Conservation (phyloP, 1,139 yeast genomes). For the Kazachstania sp. region DNA sequence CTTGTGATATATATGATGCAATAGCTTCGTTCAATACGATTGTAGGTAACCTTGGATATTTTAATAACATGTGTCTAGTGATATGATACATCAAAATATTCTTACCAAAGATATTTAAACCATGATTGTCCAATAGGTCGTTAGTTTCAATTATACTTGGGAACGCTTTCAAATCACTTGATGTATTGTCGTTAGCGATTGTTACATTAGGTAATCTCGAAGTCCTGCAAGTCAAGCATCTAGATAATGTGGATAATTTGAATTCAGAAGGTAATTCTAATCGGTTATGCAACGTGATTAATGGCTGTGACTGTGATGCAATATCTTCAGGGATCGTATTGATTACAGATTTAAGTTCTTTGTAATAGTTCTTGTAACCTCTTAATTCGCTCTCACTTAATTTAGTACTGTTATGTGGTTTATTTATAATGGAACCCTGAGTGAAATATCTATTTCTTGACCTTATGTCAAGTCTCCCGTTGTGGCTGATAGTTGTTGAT, state of each 20-base stretch:
- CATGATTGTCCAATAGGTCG: conserved; percentile 62
- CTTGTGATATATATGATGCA: conserved; percentile 61
- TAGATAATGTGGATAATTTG: conserved; percentile 63
- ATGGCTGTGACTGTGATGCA: conserved; percentile 55
- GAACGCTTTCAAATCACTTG: conserved; percentile 8
- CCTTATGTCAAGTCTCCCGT: background rate
- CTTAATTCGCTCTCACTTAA: conserved; percentile 11
- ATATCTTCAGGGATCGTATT: conserved; percentile 35
- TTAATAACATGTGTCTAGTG: conserved; percentile 60
- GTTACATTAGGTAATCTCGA: conserved; percentile 29
- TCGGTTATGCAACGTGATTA: conserved; percentile 73
- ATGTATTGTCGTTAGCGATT: background rate
- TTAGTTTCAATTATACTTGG: conserved; percentile 30
- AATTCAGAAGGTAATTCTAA: conserved; percentile 50
- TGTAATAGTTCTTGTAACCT: conserved; percentile 22
- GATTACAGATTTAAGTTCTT: conserved; percentile 14
- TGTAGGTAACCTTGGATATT: conserved; percentile 85
- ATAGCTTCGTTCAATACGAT: conserved; percentile 66
- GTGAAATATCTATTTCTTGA: background rate
- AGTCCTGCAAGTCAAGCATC: conserved; percentile 55
- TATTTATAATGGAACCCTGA: background rate
- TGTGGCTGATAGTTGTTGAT: background rate
- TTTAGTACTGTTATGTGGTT: background rate
- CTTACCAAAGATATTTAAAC: conserved; percentile 76
- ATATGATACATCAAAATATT: conserved; percentile 68